Percentiles rank a stretch among this genome's conserved stretches.
These are phyloP conservation scores for Fragaria iinumae DNA, from an alignment of 306 rosid species.

Conservation along the genomic window DNA sequence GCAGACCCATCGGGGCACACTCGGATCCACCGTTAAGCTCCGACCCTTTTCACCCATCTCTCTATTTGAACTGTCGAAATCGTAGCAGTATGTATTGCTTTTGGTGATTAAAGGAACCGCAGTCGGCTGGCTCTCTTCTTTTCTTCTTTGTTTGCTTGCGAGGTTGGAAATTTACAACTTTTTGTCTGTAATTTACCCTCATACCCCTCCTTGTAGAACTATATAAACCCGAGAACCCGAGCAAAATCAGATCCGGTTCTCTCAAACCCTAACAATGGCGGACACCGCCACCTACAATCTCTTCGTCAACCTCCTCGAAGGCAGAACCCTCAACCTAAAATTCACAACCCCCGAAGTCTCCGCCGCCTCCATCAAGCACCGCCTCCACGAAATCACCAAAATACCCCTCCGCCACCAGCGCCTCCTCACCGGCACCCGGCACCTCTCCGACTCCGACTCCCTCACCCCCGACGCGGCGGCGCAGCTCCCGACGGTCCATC, in stretches of 20 bases:
- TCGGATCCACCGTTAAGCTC: conserved; percentile 75
- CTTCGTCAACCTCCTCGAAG: conserved; percentile 70
- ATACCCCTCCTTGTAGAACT: neutral
- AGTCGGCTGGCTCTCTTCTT: neutral
- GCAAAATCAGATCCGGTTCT: neutral
- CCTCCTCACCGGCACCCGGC: conserved; percentile 62
- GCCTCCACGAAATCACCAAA: conserved; percentile 59
- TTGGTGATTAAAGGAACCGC: neutral
- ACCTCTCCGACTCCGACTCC: conserved; percentile 40
- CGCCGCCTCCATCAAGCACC: conserved; percentile 48
- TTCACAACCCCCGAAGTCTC: conserved; percentile 47
- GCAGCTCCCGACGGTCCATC: conserved; percentile 62
- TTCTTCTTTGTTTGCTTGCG: neutral
- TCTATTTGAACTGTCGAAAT: neutral
- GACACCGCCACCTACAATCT: conserved; percentile 44
- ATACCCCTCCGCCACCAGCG: conserved; percentile 72
- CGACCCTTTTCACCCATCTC: conserved; percentile 61
- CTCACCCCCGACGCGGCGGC: conserved; percentile 22
- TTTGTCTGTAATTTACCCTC: neutral
- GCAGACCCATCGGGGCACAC: conserved; percentile 76
- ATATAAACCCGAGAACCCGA: too few species aligned
- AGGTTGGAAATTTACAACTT: too few species aligned
- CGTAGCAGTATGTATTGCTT: neutral
- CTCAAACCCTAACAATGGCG: conserved; percentile 47
- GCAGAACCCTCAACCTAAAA: conserved; percentile 77